phyloP scores from a whole-genome alignment of 495 filamentous ascomycete species.

The Umbilicaria muhlenbergii region DNA sequence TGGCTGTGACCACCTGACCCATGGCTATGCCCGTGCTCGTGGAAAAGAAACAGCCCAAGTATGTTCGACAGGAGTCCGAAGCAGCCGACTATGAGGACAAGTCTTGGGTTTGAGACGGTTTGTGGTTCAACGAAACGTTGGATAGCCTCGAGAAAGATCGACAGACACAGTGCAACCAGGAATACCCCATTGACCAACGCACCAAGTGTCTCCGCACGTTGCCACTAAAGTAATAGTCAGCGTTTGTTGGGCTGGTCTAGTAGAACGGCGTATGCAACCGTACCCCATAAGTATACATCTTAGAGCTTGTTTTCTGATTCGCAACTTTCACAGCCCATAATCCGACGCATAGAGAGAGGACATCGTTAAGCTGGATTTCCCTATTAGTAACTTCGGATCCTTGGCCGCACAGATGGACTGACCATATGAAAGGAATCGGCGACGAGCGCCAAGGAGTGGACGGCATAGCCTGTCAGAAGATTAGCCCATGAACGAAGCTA shows the following conservation, averaged over 20 bases:
- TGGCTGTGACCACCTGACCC: slow-evolving; percentile 36
- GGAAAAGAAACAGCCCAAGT: slow-evolving; percentile 74
- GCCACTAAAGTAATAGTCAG: slow-evolving; percentile 47
- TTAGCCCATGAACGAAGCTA: not conserved
- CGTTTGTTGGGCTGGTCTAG: slow-evolving; percentile 9
- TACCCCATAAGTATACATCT: slow-evolving; percentile 87
- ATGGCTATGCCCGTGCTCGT: slow-evolving; percentile 85
- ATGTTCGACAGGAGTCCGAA: slow-evolving; percentile 81
- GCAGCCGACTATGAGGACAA: slow-evolving; percentile 79
- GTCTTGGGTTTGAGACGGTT: slow-evolving; percentile 61
- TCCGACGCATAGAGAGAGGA: slow-evolving; percentile 81
- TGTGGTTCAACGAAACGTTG: slow-evolving; percentile 81
- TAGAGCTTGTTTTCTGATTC: slow-evolving; percentile 57
- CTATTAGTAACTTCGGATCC: not conserved
- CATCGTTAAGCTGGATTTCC: slow-evolving; percentile 67
- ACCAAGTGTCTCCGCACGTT: slow-evolving; percentile 94
- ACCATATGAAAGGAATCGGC: slow-evolving; percentile 99
- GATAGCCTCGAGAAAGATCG: slow-evolving; percentile 88
- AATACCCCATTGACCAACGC: slow-evolving; percentile 95
- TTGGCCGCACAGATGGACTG: slow-evolving; percentile 10
- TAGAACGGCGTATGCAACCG: slow-evolving; percentile 17
- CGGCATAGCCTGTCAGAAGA: slow-evolving; percentile 44
- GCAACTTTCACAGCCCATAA: slow-evolving; percentile 91
- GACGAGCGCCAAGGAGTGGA: slow-evolving; percentile 81
- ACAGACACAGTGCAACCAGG: slow-evolving; percentile 83